Conservation (phyloP, 208 protist species). For the Acanthamoeba royreba region DNA sequence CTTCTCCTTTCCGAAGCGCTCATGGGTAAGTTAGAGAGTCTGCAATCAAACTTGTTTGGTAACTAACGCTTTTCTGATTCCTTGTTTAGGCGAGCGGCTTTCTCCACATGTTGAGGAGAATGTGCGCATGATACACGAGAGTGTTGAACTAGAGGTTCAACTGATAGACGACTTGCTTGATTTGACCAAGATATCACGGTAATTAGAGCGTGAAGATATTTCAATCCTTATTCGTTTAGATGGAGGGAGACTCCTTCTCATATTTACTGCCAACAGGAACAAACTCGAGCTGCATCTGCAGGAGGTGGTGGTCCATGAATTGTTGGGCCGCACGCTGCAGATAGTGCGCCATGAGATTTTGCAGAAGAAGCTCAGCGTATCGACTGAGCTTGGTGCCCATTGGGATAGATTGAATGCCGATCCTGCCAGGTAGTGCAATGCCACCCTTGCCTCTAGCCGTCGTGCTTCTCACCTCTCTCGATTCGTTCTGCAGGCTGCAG, state of each 20-base stretch:
- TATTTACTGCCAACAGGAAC: background rate
- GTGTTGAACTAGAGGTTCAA: background rate
- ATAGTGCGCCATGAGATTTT: background rate
- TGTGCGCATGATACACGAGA: background rate
- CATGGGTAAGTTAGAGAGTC: background rate
- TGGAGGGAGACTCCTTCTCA: no score
- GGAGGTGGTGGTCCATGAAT: background rate
- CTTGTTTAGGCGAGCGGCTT: background rate
- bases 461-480: background rate
- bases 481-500: background rate
- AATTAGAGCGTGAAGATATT: background rate
- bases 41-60: background rate
- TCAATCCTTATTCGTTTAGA: no score
- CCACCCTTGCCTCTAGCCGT: background rate
- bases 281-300: background rate
- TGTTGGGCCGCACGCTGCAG: background rate
- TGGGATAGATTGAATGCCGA: background rate
- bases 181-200: background rate
- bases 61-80: background rate
- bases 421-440: background rate
- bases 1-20: background rate
- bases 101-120: background rate
- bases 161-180: constrained; percentile 29
- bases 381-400: background rate
- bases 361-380: background rate